Conservation (phyloP, 345 rosid genomes). For the Populus davidiana region DNA sequence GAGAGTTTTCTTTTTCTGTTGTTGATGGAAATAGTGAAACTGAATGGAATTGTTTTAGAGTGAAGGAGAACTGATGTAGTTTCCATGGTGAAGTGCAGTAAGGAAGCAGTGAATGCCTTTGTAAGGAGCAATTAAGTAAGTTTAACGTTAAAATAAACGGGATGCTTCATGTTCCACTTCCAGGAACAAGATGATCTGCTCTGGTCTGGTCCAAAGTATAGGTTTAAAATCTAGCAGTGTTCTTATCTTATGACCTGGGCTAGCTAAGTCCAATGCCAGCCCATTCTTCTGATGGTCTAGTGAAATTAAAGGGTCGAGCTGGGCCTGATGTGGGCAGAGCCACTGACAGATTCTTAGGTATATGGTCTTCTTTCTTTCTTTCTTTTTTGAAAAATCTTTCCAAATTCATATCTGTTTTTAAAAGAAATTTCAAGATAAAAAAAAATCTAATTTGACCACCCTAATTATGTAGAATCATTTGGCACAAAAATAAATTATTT, state of each 20-base stretch:
- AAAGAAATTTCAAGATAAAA: too few species aligned
- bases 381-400: too few species aligned
- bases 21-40: neutral
- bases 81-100: constrained; percentile 43
- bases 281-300: neutral
- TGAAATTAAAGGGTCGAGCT: neutral
- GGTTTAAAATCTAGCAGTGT: neutral
- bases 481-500: too few species aligned
- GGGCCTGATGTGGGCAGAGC: neutral
- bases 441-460: too few species aligned
- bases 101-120: neutral
- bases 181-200: neutral
- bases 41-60: constrained; percentile 37
- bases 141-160: neutral
- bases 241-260: neutral
- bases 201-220: neutral
- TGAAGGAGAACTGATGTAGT: constrained; percentile 49
- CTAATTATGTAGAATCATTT: too few species aligned
- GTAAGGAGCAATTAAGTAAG: neutral
- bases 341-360: neutral
- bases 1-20: constrained; percentile 23
- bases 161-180: neutral
- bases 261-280: neutral
- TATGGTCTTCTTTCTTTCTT: too few species aligned
- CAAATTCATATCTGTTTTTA: too few species aligned